A percentile compares a stretch with the other conserved stretches of the same genome.
phyloP scores from a whole-genome alignment of 2,329 filamentous ascomycete species.

The Incumbomyces lentus region DNA sequence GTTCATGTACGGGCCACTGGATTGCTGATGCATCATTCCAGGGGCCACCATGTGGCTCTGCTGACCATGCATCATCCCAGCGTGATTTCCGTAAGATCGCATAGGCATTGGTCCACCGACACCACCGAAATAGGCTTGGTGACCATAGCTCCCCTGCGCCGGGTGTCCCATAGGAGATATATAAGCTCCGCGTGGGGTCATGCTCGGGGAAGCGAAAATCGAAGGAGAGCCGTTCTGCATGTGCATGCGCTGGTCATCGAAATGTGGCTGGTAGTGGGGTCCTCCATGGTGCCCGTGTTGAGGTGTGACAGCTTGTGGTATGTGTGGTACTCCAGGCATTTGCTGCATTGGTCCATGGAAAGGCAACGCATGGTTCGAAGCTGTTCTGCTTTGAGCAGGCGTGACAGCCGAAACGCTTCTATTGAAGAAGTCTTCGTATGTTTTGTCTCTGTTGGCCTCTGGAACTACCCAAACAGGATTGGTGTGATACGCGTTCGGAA shows the following conservation, averaged over 20 bases:
- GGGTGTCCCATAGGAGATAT: slow-evolving; percentile 58
- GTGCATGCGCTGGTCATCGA: slow-evolving; percentile 74
- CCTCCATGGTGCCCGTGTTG: slow-evolving; percentile 73
- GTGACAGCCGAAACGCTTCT: slow-evolving; percentile 54
- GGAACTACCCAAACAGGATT: slow-evolving; percentile 71
- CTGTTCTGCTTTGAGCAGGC: slow-evolving; percentile 52
- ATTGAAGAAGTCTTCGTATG: slow-evolving; percentile 73
- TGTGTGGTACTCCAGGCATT: slow-evolving; percentile 42
- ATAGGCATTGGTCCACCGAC: slow-evolving; percentile 57
- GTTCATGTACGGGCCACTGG: slow-evolving; percentile 58
- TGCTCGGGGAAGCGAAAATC: slow-evolving; percentile 74
- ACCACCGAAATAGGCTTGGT: slow-evolving; percentile 62
- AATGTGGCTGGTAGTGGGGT: slow-evolving; percentile 63
- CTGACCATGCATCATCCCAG: slow-evolving; percentile 63
- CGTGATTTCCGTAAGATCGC: slow-evolving; percentile 60
- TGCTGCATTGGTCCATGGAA: slow-evolving; percentile 81
- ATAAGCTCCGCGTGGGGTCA: slow-evolving; percentile 56
- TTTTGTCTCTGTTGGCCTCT: slow-evolving; percentile 62
- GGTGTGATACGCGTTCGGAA: slow-evolving; percentile 76
- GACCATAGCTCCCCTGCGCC: slow-evolving; percentile 59
- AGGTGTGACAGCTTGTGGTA: slow-evolving; percentile 59
- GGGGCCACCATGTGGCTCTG: slow-evolving; percentile 60
- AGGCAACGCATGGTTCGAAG: slow-evolving; percentile 56
- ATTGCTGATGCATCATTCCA: slow-evolving; percentile 73
- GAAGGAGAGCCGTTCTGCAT: slow-evolving; percentile 74